Conservation (phyloP, 2,329 filamentous ascomycete genomes). For the Sarocladiaceae sp. region DNA sequence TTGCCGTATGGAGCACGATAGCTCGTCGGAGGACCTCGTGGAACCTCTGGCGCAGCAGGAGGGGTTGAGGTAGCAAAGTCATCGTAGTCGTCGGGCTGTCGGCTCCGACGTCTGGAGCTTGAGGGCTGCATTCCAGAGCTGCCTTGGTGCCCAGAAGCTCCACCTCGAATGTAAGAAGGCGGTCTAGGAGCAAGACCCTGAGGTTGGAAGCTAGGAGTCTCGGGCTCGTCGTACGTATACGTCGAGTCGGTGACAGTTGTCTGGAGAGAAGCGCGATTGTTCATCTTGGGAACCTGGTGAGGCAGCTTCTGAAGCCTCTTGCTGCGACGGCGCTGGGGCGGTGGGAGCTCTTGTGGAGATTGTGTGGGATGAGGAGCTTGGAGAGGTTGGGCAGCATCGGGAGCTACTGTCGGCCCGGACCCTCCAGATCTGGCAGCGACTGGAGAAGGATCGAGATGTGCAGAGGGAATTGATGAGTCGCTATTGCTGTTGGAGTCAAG, state of each 20-base stretch:
- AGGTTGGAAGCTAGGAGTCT: constrained; percentile 41
- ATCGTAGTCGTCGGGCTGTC: constrained; percentile 10
- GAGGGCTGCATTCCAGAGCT: constrained; percentile 15
- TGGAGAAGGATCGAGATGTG: constrained; percentile 24
- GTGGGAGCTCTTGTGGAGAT: not conserved
- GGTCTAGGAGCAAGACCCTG: constrained; percentile 53
- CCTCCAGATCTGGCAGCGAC: constrained; percentile 8
- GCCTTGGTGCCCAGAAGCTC: constrained; percentile 8
- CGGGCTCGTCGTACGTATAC: constrained; percentile 36
- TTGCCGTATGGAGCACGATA: constrained; percentile 42
- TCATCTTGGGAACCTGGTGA: constrained; percentile 27
- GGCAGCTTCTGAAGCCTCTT: constrained; percentile 9
- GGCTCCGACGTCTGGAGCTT: constrained; percentile 32
- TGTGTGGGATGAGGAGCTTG: not conserved
- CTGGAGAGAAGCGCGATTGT: constrained; percentile 46
- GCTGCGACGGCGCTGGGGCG: constrained; percentile 7
- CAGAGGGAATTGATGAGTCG: not conserved
- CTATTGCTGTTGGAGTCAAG: not conserved
- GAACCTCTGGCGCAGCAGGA: constrained; percentile 49
- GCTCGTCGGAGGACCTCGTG: constrained; percentile 51
- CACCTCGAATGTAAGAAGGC: constrained; percentile 40
- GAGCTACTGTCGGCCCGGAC: not conserved
- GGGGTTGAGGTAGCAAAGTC: constrained; percentile 1
- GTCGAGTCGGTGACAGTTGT: constrained; percentile 40
- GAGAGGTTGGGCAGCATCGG: not conserved